Conservation (phyloP, 306 rosid genomes). For the Coriaria nepalensis region DNA sequence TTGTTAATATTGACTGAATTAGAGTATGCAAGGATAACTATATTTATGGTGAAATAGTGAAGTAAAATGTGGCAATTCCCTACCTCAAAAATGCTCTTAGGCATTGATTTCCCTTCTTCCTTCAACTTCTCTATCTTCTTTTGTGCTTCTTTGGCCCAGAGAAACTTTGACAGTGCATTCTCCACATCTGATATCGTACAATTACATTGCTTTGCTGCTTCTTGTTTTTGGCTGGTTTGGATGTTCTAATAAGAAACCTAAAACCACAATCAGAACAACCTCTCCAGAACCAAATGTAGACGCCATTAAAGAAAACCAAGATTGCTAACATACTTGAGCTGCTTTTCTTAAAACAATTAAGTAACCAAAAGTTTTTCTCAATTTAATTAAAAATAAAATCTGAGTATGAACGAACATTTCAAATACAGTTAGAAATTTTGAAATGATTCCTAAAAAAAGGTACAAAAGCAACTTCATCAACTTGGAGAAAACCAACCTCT, state of each 20-base stretch:
- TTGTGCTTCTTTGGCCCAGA: constrained; percentile 85
- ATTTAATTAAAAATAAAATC: too few species aligned
- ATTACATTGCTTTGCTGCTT: constrained; percentile 69
- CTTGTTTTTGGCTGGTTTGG: constrained; percentile 47
- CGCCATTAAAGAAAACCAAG: too few species aligned
- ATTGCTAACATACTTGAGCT: too few species aligned
- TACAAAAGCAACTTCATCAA: not conserved
- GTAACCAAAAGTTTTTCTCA: too few species aligned
- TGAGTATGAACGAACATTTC: not conserved
- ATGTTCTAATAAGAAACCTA: constrained; percentile 48
- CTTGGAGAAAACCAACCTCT: constrained; percentile 36
- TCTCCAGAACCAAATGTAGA: not conserved
- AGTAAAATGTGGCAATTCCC: constrained; percentile 1
- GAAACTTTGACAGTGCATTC: constrained; percentile 71
- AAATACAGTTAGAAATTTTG: not conserved
- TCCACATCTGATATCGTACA: constrained; percentile 76
- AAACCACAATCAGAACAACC: constrained; percentile 18
- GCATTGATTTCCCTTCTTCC: constrained; percentile 88
- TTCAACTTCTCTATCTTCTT: constrained; percentile 56
- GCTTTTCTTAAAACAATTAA: too few species aligned
- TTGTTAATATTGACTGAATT: not conserved
- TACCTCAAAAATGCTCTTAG: constrained; percentile 56
- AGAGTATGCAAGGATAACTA: constrained; percentile 6
- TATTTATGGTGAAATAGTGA: not conserved
- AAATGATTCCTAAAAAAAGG: not conserved